Evolutionary conservation across 805 yeast genomes (phyloP), one percentile per base, ranked within the genome.

Genomic region (Lachancea lanzarotensis): DNA sequence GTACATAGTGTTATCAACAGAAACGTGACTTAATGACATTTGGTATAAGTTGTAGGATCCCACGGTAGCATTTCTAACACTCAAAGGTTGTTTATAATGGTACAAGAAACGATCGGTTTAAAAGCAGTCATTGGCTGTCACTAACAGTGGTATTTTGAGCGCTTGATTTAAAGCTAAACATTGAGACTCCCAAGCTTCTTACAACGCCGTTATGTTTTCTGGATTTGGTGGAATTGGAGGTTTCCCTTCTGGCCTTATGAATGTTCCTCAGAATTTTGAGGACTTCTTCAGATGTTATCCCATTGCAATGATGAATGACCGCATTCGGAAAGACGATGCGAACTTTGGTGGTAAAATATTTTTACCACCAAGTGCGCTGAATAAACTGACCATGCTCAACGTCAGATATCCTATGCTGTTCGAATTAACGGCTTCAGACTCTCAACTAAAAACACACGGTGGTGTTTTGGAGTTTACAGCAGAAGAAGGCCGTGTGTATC

Each of bases 391-490:
- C 3, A 85, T 86, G 86, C 70, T 93, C 34, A 91, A 90, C 60
- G 88, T 93, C 47, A 73, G 96, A 54, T 93, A 93, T 59, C 99
- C 99, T 0, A 93, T 93, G 99, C 72, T 93, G 40, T 93, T 93
- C 59, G 84, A 84, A 62, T 67, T 93, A 34, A 70, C 72, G 29
- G 84, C 84, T 45, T 95, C 83, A 54, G 82, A 77, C 31, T 70
- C 76, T 19, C 70, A 72, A 2, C 61, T 71, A 27, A 69, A 62
- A 7, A 87, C 97, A 0, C 96, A 89, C 62, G 84, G 90, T 38
- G 99, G 99, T 59, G 98, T 93, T 25, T 69, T 93, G 49, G 98
- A 93, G 67, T 93, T 93, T 63, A 84, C 86, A 15, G 96, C 98
- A 1, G 98, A 93, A 60, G 98, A 93, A 69, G 99, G 99, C 15